phyloP scores from a whole-genome alignment of 73 alveolate genomes.

The Durusdinium trenchii region DNA sequence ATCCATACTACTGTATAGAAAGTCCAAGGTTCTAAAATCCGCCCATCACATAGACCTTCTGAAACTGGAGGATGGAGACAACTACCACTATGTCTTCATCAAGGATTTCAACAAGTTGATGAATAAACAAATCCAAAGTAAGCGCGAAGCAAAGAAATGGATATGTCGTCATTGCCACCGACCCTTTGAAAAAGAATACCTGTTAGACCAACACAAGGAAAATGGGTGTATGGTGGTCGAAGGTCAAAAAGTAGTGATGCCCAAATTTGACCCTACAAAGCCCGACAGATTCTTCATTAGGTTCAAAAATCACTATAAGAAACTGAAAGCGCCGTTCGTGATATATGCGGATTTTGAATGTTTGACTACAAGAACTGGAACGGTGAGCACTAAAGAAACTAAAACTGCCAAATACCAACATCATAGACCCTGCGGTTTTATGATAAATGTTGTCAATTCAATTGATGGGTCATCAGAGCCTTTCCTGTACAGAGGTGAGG shows the following conservation, averaged over 20 bases:
- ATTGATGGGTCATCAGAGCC: neutral
- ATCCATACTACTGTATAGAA: neutral
- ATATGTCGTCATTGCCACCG: neutral
- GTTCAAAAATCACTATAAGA: neutral
- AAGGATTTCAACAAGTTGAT: neutral
- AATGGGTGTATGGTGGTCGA: slow-evolving; percentile 19
- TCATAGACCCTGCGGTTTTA: slow-evolving; percentile 32
- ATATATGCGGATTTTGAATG: slow-evolving; percentile 31
- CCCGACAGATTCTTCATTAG: neutral
- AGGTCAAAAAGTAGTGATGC: neutral
- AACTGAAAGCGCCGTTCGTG: neutral
- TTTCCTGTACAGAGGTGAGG: neutral
- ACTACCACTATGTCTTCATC: neutral
- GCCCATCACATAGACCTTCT: neutral
- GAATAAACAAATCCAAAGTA: neutral
- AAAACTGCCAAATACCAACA: slow-evolving; percentile 37
- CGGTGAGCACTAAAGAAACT: neutral
- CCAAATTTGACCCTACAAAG: no score
- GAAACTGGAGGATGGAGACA: neutral
- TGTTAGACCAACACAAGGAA: neutral
- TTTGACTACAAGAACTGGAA: slow-evolving; percentile 29
- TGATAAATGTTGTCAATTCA: slow-evolving; percentile 14
- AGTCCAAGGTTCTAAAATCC: neutral
- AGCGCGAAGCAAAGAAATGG: neutral
- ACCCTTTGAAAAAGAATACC: neutral